Conservation (phyloP, 2,329 filamentous ascomycete genomes). For the Microdochium trichocladiopsis region DNA sequence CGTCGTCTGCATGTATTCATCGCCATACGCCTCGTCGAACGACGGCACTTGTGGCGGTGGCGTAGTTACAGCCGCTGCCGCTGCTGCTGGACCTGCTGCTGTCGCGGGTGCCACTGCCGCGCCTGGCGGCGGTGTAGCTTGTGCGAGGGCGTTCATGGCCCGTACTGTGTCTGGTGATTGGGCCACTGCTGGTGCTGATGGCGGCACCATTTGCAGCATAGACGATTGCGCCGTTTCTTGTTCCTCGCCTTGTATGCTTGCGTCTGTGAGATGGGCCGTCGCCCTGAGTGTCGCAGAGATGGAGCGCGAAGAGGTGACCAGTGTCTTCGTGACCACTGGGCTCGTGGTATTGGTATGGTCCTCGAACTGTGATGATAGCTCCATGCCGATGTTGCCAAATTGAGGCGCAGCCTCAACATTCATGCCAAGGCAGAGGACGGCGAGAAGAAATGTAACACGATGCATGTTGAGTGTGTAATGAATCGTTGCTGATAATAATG, state of each 20-base stretch:
- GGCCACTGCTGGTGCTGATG: not conserved
- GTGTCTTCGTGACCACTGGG: not conserved
- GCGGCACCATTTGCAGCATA: too few relatives aligned
- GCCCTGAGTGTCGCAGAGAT: not conserved
- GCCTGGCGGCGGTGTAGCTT: not conserved
- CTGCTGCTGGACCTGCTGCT: too few relatives aligned
- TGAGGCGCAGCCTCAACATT: too few relatives aligned
- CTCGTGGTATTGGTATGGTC: not conserved
- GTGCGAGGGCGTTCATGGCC: not conserved
- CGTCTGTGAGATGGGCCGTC: not conserved
- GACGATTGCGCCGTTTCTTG: too few relatives aligned
- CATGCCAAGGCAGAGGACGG: too few relatives aligned
- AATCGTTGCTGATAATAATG: too few relatives aligned
- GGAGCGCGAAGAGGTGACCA: not conserved
- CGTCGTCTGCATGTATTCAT: not conserved
- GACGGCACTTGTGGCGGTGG: not conserved
- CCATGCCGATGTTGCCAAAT: not conserved
- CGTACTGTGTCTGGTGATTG: not conserved
- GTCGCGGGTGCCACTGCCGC: not conserved
- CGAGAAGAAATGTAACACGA: too few relatives aligned
- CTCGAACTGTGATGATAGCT: not conserved
- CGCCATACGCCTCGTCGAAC: not conserved
- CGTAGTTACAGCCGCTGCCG: not conserved
- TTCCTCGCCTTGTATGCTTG: too few relatives aligned
- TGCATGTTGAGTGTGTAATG: too few relatives aligned